Base-by-base conservation (phyloP, 2,329 filamentous ascomycete genomes). In the Reticulascus tulasneorum region DNA sequence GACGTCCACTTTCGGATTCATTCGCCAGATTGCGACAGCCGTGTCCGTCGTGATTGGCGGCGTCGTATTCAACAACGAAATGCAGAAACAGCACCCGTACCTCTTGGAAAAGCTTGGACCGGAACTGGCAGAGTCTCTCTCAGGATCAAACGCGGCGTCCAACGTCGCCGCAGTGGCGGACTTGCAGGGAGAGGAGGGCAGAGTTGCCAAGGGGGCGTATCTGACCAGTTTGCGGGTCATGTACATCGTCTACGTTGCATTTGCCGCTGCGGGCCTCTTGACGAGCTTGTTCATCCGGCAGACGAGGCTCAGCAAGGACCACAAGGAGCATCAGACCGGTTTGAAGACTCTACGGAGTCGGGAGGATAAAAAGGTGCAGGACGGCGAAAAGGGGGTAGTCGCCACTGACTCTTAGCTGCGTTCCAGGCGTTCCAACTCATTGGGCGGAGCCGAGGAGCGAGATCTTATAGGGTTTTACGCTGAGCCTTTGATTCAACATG, bases 81-180 rank as follows among this genome's bases (percentile, higher is more conserved):
- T 68, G 63, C 51, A 62, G 45, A 42, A 41, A 20, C 62, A 64
- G 47, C 50, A 58, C 19, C 51, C 61, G 5, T 51, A 53, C 8
- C 67, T 85, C 20, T 57, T 62, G 16, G 49, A 60, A 20, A 58
- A 71, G 5, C 66, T 86, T 0, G 73, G 73, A 1, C 60, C 60
- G 0, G 52, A 72, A 4, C 60, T 71, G 1, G 77, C 77, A 1
- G 47, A 55, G 5, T 50, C 64, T 17, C 68, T 86, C 6, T 70
- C 75, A 4, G 79, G 80, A n/a, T 62, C 65, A 45, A 68, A 72
- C 38, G 77, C 82, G n/a, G 71, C 77, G 11, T 72, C 82, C 15
- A 80, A 75, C 50, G 75, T 82, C 2, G 64, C 71, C 15, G 50
- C 77, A 9, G 73, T 86, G 15, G 62, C 69, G n/a, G 46, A 52